These are phyloP conservation scores for Lactuca saligna DNA, from an alignment of 129 eudicot species.

Conservation along the genomic window DNA sequence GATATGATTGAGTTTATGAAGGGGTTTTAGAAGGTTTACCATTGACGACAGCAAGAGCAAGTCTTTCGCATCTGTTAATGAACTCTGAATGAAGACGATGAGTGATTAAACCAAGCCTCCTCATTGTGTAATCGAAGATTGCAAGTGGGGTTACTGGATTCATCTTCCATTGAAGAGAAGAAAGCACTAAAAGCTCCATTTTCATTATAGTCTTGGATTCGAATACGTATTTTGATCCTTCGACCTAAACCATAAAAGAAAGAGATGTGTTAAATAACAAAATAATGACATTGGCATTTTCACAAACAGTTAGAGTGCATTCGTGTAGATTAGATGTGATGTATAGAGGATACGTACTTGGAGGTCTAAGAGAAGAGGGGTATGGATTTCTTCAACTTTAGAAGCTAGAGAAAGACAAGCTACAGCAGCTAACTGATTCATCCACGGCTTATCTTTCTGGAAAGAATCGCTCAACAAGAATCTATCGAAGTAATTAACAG, in stretches of 20 bases:
- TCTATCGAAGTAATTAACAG: constrained; percentile 82
- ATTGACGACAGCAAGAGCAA: constrained; percentile 49
- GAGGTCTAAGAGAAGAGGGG: constrained; percentile 30
- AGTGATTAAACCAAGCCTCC: constrained; percentile 61
- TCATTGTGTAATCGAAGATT: constrained; percentile 55
- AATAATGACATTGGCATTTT: constrained; percentile 17
- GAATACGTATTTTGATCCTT: constrained; percentile 60
- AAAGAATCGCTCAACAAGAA: constrained; percentile 52
- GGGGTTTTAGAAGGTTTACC: constrained; percentile 49
- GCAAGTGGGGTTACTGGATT: constrained; percentile 84
- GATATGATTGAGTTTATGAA: not conserved
- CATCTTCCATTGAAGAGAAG: constrained; percentile 85
- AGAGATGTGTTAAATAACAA: not conserved
- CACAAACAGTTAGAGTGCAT: constrained; percentile 27
- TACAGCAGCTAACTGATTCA: constrained; percentile 42
- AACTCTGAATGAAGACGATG: constrained; percentile 56
- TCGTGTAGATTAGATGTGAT: not conserved
- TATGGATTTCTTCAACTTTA: constrained; percentile 41
- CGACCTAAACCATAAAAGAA: constrained; percentile 44
- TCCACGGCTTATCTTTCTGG: constrained; percentile 39
- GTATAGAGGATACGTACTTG: constrained; percentile 28
- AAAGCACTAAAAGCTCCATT: constrained; percentile 84
- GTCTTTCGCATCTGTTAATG: constrained; percentile 53
- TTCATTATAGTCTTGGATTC: constrained; percentile 80
- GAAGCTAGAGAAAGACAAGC: constrained; percentile 44